A percentile compares a stretch with the other conserved stretches of the same genome.
Conservation (phyloP, 148 eudicot genomes). For the Suaeda aralocaspica region DNA sequence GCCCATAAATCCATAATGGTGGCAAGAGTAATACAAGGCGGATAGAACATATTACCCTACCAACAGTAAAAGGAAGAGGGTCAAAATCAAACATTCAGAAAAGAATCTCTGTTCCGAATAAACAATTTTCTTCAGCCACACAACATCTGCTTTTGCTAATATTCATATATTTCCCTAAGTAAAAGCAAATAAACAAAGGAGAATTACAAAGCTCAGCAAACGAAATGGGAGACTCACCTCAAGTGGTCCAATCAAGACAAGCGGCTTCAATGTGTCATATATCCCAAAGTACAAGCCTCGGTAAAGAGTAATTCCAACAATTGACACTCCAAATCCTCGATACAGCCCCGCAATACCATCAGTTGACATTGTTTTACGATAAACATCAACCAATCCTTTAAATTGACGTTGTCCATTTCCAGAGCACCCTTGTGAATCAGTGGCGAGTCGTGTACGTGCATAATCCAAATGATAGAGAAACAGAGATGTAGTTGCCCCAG, state of each 20-base stretch:
- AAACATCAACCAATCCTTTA: slow-evolving; percentile 80
- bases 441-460: slow-evolving; percentile 83
- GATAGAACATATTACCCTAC: too few relatives aligned
- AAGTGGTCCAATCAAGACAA: slow-evolving; percentile 72
- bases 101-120: background rate
- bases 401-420: slow-evolving; percentile 53
- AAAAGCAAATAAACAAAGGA: background rate
- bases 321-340: slow-evolving; percentile 90
- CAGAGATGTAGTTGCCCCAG: slow-evolving; percentile 90
- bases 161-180: background rate
- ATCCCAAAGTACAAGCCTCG: slow-evolving; percentile 97
- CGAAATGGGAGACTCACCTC: slow-evolving; percentile 43
- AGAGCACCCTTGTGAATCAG: slow-evolving; percentile 49
- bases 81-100: too few relatives aligned
- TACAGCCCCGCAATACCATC: slow-evolving; percentile 89
- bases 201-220: background rate
- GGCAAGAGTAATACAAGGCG: too few relatives aligned
- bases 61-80: too few relatives aligned
- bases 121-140: background rate
- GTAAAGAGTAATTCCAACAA: slow-evolving; percentile 89
- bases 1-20: too few relatives aligned
- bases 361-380: slow-evolving; percentile 64
- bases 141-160: too few relatives aligned
- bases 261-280: slow-evolving; percentile 88
- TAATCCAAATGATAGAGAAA: slow-evolving; percentile 95